phyloP scores from a whole-genome alignment of 768 basidiomycete species.

The Chalciporus pseudorubinellus region DNA sequence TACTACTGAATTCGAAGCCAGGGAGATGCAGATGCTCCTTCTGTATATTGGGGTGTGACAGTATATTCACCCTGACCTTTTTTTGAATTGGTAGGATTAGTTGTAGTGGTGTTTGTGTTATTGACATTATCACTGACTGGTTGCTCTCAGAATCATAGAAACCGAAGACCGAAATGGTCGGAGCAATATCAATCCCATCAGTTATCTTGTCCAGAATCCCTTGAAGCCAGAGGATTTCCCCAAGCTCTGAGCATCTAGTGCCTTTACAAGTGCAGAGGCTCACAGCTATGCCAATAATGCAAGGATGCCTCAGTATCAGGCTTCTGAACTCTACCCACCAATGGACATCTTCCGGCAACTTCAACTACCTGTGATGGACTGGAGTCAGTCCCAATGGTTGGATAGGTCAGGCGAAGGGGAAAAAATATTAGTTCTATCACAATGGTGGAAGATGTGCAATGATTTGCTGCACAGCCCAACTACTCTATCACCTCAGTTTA shows the following conservation, averaged over 20 bases:
- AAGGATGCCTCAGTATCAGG: conserved; percentile 47
- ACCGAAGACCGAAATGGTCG: conserved; percentile 52
- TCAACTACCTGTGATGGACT: conserved; percentile 77
- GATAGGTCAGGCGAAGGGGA: conserved; percentile 78
- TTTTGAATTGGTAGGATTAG: conserved; percentile 67
- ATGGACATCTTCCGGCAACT: conserved; percentile 63
- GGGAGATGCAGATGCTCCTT: conserved; percentile 59
- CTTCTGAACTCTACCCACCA: conserved; percentile 82
- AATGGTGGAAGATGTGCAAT: background rate
- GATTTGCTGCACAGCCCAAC: conserved; percentile 54
- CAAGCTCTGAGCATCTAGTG: conserved; percentile 55
- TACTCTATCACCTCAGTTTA: conserved; percentile 70
- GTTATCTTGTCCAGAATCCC: conserved; percentile 74
- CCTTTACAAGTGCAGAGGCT: conserved; percentile 59
- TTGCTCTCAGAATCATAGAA: too few species aligned
- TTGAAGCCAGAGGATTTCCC: conserved; percentile 54
- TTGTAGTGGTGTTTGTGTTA: too few species aligned
- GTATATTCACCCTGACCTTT: conserved; percentile 84
- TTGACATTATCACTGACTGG: too few species aligned
- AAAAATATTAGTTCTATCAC: conserved; percentile 6
- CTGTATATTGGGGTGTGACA: conserved; percentile 77
- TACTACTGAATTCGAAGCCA: conserved; percentile 56
- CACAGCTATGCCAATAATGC: conserved; percentile 18
- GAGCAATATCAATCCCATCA: conserved; percentile 76
- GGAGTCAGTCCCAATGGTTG: conserved; percentile 78